A percentile compares a stretch with the other conserved stretches of the same genome.
Conservation (phyloP, 306 rosid genomes). For the Lathyrus sativus region DNA sequence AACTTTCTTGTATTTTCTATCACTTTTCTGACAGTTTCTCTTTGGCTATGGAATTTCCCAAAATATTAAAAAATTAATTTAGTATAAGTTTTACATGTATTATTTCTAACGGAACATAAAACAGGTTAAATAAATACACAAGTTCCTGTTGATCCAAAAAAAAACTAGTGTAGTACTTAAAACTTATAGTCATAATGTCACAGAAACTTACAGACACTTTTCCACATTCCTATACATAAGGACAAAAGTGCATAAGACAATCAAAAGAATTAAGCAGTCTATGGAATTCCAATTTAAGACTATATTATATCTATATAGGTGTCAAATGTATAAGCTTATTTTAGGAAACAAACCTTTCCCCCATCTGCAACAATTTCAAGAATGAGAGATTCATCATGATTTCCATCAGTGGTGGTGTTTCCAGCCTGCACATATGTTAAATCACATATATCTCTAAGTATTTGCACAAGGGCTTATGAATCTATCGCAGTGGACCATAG, state of each 20-base stretch:
- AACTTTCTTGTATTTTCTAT: not conserved
- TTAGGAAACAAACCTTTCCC: constrained; percentile 69
- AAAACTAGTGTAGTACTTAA: not conserved
- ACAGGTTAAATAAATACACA: not conserved
- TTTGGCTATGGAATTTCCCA: not conserved
- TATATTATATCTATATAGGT: not conserved
- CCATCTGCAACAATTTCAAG: constrained; percentile 88
- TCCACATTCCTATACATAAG: not conserved
- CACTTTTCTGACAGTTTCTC: not conserved
- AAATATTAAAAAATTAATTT: not conserved
- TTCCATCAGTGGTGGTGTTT: constrained; percentile 47
- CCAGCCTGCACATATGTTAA: constrained; percentile 56
- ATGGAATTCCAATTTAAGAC: not conserved
- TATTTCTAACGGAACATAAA: not conserved
- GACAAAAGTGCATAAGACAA: constrained; percentile 18
- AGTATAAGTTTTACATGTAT: not conserved
- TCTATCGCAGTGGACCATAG: constrained; percentile 19
- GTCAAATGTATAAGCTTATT: constrained; percentile 20
- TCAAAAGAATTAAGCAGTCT: not conserved
- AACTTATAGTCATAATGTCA: not conserved
- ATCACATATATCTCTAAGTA: constrained; percentile 4
- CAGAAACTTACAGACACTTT: constrained; percentile 5
- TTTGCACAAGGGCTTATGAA: constrained; percentile 6
- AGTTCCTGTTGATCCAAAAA: not conserved
- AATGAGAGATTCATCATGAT: constrained; percentile 67